Conservation (phyloP, 345 rosid species). For the Corchorus olitorius region DNA sequence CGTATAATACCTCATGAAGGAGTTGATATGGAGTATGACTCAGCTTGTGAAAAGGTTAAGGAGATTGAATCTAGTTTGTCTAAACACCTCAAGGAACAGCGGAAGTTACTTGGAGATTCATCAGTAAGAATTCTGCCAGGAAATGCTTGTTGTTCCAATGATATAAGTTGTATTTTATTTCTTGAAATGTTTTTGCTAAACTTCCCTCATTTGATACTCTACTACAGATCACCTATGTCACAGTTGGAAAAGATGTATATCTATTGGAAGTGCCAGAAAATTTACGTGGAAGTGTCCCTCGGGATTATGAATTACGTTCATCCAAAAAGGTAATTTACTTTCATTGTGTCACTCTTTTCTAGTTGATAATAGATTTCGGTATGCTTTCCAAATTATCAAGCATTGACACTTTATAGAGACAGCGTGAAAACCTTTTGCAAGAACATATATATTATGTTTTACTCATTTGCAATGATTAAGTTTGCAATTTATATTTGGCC, state of each 20-base stretch:
- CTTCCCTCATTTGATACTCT: conserved; percentile 23
- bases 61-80: conserved; percentile 64
- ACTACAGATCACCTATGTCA: conserved; percentile 76
- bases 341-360: not conserved
- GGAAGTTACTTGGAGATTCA: conserved; percentile 72
- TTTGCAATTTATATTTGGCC: not conserved
- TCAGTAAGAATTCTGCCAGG: conserved; percentile 53
- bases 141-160: conserved; percentile 18
- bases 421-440: not conserved
- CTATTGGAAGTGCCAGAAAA: conserved; percentile 88
- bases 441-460: conserved; percentile 7
- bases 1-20: conserved; percentile 89
- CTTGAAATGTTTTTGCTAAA: conserved; percentile 29
- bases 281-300: conserved; percentile 72
- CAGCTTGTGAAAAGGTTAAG: conserved; percentile 57
- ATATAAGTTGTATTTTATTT: conserved; percentile 3
- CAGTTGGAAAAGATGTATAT: conserved; percentile 89
- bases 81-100: conserved; percentile 86
- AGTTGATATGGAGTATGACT: conserved; percentile 78
- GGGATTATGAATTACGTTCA: conserved; percentile 85
- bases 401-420: not conserved
- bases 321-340: conserved; percentile 72
- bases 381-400: not conserved
- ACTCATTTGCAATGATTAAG: conserved; percentile 13
- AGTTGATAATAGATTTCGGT: not conserved